Evolutionary conservation across 2,329 filamentous ascomycete species (phyloP), one percentile per base, ranked within the genome.

Genomic region (Talaromyces rugulosus): DNA sequence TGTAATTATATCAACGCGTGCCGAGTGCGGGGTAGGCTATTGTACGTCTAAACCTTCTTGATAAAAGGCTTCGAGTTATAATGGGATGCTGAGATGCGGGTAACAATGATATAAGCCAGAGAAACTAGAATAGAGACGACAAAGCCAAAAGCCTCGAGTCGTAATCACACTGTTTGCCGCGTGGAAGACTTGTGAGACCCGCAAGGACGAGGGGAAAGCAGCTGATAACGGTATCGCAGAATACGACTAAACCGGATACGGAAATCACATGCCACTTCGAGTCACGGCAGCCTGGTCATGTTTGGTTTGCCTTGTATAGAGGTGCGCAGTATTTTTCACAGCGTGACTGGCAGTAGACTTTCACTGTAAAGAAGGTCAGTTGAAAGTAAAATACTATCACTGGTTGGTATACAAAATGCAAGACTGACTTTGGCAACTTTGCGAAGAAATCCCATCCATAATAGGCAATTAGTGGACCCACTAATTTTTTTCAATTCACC

Each of bases 21-120:
- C 51, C 59, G 36, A 56, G n/a, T 65, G 62, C 62, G 63, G 63
- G 63, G 61, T 59, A 59, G 33, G 11, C 28, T 16, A 11, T 58
- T 47, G 27, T 3, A 55, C 34, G 44, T 40, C n/a, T 57, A 9
- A 36, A 56, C n/a, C 18, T 16, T 30, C 14, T 53, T 28, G 50
- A 53, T n/a, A n/a, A 31, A n/a, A 53, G 9, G 28, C 50, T 31
- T 53, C 50, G 11, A 53, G 50, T 4, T 16, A 28, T 31, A 23
- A 47, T 27, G 14, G 27, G 14, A 27, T 31, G 30, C 6, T 36
- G 5, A 47, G 18, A 27, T 40, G 54, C 5, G 53, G 27, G 42
- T 33, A 51, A 50, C 5, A 18, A 44, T n/a, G 18, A 44, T 34
- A 52, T n/a, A 27, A 52, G 11, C 4, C 12, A 61, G 12, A 28